A percentile compares a stretch with the other conserved stretches of the same genome.
Conservation (phyloP, 352 stramenopile genomes). For the Thraustotheca clavata region DNA sequence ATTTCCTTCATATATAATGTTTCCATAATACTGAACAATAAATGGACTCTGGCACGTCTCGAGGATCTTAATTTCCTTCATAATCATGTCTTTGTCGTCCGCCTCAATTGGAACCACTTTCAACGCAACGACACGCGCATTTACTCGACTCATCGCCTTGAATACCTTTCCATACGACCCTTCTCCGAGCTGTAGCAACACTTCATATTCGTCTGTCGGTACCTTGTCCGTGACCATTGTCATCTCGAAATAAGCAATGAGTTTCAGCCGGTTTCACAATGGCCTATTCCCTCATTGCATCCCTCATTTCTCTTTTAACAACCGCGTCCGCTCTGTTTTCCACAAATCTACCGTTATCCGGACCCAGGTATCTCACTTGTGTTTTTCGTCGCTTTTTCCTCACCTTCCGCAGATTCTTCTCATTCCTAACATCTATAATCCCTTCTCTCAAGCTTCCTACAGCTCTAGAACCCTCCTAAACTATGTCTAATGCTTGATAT, state of each 20-base stretch:
- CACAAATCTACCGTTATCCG: not conserved
- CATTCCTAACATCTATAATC: not conserved
- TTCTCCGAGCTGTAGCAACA: conserved; percentile 71
- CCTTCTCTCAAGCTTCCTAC: not conserved
- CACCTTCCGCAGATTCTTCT: not conserved
- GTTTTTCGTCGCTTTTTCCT: too few species aligned
- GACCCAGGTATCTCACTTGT: not conserved
- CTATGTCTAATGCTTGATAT: not conserved
- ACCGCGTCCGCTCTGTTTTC: not conserved
- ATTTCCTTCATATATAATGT: conserved; percentile 63
- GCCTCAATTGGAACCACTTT: conserved; percentile 81
- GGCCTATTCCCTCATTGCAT: too few species aligned
- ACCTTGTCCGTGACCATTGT: conserved; percentile 1
- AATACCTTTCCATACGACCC: conserved; percentile 82
- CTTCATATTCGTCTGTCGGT: conserved; percentile 63
- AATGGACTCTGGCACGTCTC: conserved; percentile 70
- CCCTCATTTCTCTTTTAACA: not conserved
- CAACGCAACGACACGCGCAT: conserved; percentile 57
- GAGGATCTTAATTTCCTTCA: conserved; percentile 81
- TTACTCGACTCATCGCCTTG: conserved; percentile 57
- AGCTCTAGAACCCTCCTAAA: too few species aligned
- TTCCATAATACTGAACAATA: conserved; percentile 80
- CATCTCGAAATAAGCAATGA: not conserved
- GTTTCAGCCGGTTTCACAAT: too few species aligned
- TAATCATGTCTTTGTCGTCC: conserved; percentile 56